Conservation (phyloP, 1,139 yeast species). For the Pichia kudriavzevii region DNA sequence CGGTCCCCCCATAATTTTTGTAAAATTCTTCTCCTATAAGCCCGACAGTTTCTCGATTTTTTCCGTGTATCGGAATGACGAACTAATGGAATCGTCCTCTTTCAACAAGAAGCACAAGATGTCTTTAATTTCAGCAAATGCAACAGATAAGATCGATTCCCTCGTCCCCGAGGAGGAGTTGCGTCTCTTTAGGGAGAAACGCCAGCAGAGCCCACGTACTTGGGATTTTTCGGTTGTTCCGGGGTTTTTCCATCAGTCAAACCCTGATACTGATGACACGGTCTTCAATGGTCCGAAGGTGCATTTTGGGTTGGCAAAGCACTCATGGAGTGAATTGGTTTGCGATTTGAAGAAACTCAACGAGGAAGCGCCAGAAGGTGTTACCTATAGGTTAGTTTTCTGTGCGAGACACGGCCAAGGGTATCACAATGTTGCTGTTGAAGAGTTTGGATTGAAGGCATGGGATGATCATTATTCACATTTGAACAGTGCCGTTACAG, state of each 20-base stretch:
- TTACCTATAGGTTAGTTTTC: slow-evolving; percentile 45
- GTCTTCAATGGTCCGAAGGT: slow-evolving; percentile 39
- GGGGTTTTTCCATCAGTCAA: slow-evolving; percentile 50
- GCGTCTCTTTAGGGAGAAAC: neutral
- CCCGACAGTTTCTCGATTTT: too few species aligned
- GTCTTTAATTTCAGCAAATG: slow-evolving; percentile 20
- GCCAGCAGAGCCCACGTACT: slow-evolving; percentile 19
- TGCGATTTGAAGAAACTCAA: slow-evolving; percentile 34
- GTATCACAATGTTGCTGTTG: slow-evolving; percentile 56
- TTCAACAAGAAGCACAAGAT: too few species aligned
- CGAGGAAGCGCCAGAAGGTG: slow-evolving; percentile 27
- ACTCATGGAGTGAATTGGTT: slow-evolving; percentile 40
- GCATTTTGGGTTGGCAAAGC: slow-evolving; percentile 40
- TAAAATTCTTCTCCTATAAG: too few species aligned
- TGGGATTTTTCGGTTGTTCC: slow-evolving; percentile 40
- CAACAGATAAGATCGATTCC: slow-evolving; percentile 23
- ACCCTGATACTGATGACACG: slow-evolving; percentile 38
- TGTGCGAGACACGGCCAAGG: slow-evolving; percentile 80
- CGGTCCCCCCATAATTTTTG: too few species aligned
- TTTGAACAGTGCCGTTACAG: slow-evolving; percentile 32
- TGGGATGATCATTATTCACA: slow-evolving; percentile 60
- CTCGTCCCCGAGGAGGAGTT: slow-evolving; percentile 9
- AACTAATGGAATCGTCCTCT: too few species aligned
- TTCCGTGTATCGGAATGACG: too few species aligned
- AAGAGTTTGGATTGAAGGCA: slow-evolving; percentile 45